A percentile compares a stretch with the other conserved stretches of the same genome.
Conservation (phyloP, 2,329 filamentous ascomycete genomes). For the Neonectria coccinea region DNA sequence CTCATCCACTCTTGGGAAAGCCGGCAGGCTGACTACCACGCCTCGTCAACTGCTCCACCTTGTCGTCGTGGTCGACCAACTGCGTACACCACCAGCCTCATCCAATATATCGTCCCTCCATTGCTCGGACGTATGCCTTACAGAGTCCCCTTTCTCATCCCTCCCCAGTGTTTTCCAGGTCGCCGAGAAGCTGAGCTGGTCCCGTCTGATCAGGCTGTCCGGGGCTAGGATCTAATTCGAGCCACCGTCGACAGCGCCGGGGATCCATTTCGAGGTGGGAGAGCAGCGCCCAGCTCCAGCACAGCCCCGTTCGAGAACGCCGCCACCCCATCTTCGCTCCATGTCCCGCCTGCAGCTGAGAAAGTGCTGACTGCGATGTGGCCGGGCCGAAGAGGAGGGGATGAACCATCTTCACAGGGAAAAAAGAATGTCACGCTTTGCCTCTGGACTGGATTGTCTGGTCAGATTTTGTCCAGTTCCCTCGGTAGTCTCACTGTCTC, state of each 20-base stretch:
- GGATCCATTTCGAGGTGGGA: conserved; percentile 12
- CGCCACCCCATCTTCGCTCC: conserved; percentile 15
- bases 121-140: neutral
- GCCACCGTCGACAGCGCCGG: conserved; percentile 8
- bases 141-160: neutral
- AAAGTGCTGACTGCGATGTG: conserved; percentile 15
- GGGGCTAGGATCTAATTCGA: conserved; percentile 17
- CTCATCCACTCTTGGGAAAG: conserved; percentile 1
- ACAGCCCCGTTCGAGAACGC: conserved; percentile 28
- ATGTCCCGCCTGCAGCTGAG: conserved; percentile 19
- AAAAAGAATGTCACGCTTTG: conserved; percentile 9
- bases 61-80: neutral
- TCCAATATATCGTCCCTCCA: neutral
- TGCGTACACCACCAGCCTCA: neutral
- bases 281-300: conserved; percentile 10
- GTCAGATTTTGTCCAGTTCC: neutral
- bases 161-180: neutral
- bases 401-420: conserved; percentile 12
- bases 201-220: conserved; percentile 1
- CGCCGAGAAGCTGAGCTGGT: conserved; percentile 5
- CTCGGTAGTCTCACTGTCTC: neutral
- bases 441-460: neutral
- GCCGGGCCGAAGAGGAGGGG: neutral
- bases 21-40: conserved; percentile 21
- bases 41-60: conserved; percentile 15